Evolutionary conservation across 345 rosid genomes (phyloP).

Genomic region (Pistacia integerrima): DNA sequence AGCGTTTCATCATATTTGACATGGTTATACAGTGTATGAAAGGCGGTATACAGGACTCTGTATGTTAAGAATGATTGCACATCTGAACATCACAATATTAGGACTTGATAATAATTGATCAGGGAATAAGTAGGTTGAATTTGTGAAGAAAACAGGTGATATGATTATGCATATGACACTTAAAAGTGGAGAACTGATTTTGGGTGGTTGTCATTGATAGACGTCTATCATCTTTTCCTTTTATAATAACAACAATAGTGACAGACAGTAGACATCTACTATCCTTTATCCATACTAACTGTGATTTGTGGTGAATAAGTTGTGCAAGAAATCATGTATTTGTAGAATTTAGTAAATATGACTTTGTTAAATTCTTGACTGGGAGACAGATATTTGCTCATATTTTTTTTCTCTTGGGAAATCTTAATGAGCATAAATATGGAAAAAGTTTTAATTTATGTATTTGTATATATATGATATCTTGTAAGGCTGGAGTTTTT

Average conservation of each 20-base stretch:
- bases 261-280: no score
- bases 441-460: no score
- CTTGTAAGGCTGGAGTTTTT: not conserved
- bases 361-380: not conserved
- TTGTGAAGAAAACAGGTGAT: not conserved
- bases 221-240: no score
- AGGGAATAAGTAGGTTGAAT: not conserved
- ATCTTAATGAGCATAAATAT: no score
- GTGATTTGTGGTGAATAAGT: not conserved
- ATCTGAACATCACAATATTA: not conserved
- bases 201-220: not conserved
- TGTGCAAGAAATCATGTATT: not conserved
- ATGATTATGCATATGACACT: not conserved
- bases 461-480: not conserved
- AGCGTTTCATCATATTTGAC: not conserved
- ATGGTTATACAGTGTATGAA: not conserved
- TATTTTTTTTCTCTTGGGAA: no score
- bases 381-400: not conserved
- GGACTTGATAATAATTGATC: not conserved
- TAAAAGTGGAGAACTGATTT: not conserved
- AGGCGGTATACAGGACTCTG: not conserved
- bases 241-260: no score
- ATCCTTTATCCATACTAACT: not conserved
- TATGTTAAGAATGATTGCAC: conserved; percentile 2
- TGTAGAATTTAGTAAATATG: not conserved